Evolutionary conservation across 805 yeast genomes (phyloP).

Genomic region (Candida koratica): DNA sequence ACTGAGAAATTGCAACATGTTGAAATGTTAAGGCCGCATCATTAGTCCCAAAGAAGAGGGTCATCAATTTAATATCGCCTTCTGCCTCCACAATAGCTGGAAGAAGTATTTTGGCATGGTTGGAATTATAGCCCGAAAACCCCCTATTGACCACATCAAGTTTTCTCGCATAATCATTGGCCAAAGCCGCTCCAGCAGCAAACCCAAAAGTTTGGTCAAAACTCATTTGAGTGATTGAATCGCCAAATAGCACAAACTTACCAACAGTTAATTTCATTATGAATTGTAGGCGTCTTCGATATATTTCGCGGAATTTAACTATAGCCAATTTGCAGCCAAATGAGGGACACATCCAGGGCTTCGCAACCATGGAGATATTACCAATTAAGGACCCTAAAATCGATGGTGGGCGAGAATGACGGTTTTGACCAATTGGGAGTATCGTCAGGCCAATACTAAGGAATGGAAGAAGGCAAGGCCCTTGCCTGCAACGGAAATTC

Average conservation of each 20-base stretch:
- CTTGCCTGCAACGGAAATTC: constrained; percentile 27
- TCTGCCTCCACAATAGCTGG: constrained; percentile 46
- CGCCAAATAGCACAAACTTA: constrained; percentile 64
- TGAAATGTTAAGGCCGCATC: constrained; percentile 44
- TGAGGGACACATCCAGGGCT: constrained; percentile 1
- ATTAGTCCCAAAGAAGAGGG: constrained; percentile 78
- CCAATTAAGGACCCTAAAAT: neutral
- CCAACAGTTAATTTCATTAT: constrained; percentile 12
- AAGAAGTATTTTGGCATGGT: constrained; percentile 45
- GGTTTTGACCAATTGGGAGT: constrained; percentile 13
- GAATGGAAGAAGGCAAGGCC: constrained; percentile 13
- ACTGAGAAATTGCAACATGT: constrained; percentile 51
- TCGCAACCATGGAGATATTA: constrained; percentile 2
- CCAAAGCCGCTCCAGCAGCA: constrained; percentile 49
- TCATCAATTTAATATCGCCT: constrained; percentile 39
- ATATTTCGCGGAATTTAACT: no score
- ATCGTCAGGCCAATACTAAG: constrained; percentile 9
- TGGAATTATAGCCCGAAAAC: constrained; percentile 68
- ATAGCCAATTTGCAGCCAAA: no score
- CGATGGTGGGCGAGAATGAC: neutral
- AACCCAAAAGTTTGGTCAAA: constrained; percentile 39
- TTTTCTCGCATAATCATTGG: constrained; percentile 49
- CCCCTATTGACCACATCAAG: constrained; percentile 74
- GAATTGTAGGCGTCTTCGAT: no score
- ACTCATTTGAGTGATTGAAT: constrained; percentile 61